Evolutionary conservation across 2,329 filamentous ascomycete species (phyloP).

Genomic region (Endoconidiophora polonica): DNA sequence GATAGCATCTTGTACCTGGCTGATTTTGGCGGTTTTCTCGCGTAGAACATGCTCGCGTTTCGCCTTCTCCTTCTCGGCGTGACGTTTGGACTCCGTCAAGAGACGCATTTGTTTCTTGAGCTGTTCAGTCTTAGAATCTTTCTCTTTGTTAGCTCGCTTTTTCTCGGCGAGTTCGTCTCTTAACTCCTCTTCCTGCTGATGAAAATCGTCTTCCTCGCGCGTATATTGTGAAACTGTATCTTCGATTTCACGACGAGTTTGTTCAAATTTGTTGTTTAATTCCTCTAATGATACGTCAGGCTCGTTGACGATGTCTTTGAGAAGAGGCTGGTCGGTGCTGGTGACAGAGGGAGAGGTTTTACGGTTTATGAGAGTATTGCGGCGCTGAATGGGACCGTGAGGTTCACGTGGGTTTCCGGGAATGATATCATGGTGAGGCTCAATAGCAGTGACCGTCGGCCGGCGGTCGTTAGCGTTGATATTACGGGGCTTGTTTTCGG

Average conservation of each 20-base stretch:
- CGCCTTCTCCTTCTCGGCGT: constrained; percentile 59
- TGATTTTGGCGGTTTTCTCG: constrained; percentile 50
- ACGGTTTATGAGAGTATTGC: constrained; percentile 44
- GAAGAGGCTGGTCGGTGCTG: constrained; percentile 33
- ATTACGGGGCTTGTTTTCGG: constrained; percentile 28
- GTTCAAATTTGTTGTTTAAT: constrained; percentile 66
- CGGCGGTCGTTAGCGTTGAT: constrained; percentile 25
- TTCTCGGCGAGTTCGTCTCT: constrained; percentile 66
- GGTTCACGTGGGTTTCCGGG: neutral
- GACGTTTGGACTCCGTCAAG: constrained; percentile 66
- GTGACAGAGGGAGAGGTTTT: constrained; percentile 58
- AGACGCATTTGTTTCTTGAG: constrained; percentile 65
- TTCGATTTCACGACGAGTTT: constrained; percentile 67
- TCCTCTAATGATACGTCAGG: constrained; percentile 54
- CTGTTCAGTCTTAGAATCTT: constrained; percentile 77
- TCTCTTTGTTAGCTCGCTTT: constrained; percentile 63
- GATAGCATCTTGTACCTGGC: constrained; percentile 54
- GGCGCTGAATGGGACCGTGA: constrained; percentile 20
- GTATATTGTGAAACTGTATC: constrained; percentile 54
- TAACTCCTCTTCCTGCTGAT: constrained; percentile 47
- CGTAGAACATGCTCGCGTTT: constrained; percentile 59
- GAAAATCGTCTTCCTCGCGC: constrained; percentile 56
- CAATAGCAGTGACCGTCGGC: constrained; percentile 37
- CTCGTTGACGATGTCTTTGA: constrained; percentile 27
- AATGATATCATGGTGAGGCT: constrained; percentile 30